Evolutionary conservation across 2,329 filamentous ascomycete genomes (phyloP), one percentile per base, ranked within the genome.

Genomic region (Penicillium expansum): DNA sequence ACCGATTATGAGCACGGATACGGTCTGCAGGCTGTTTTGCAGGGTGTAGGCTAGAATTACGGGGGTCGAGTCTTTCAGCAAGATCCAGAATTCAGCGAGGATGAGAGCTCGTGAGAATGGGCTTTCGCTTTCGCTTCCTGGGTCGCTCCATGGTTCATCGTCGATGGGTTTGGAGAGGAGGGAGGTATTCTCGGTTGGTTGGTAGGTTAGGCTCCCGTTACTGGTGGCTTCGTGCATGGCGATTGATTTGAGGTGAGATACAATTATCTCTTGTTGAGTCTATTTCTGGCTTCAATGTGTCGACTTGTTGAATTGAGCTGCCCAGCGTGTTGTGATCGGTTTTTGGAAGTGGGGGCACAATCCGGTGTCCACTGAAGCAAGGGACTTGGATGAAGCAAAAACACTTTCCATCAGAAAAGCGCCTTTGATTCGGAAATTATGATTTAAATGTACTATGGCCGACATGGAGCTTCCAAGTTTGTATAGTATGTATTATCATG

Each of bases 41-140:
- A 96, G 80, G 9, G 88, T 88, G 73, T 96, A 96, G 57, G 91
- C 91, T 37, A 96, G 70, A 58, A 95, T 92, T 3, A 95, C 88
- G 0, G 91, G 90, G 0, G 91, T 72, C 0, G 90, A 90, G 24
- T 85, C 84, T 64, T 83, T 86, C 37, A 89, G 74, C 1, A 94
- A 77, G 7, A 90, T 75, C 77, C 83, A 83, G 63, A 90, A 86
- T 71, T 94, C 90, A 24, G 74, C 67, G 4, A 80, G 62, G 14
- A 83, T 65, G 24, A 77, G 72, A 49, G 74, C 71, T 18, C 67
- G 70, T 20, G 65, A 69, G 3, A 74, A 69, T 9, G 59, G 59
- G 14, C 68, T 59, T 10, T 68, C 73, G 47, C 74, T 71, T 32
- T 77, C 73, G 24, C 16, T 20, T 33, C 77, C 73, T n/a, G 76